Evolutionary conservation across 2,329 filamentous ascomycete species (phyloP).

Genomic region (Pestalotiopsis sp.): DNA sequence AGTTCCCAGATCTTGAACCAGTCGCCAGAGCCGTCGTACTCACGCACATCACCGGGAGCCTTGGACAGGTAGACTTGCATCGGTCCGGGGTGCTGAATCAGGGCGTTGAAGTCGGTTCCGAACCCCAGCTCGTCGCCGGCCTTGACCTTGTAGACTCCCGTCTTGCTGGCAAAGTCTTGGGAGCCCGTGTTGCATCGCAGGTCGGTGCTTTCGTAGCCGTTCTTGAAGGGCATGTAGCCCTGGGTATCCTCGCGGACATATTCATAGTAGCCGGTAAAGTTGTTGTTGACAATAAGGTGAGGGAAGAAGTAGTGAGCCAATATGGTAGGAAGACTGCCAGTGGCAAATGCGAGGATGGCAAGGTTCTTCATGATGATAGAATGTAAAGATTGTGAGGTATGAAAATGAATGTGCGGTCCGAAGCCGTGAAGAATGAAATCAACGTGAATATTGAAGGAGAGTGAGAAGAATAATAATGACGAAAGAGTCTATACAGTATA

Average conservation of each 20-base stretch:
- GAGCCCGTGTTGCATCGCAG: neutral
- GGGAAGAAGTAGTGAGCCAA: neutral
- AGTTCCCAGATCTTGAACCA: slow-evolving; percentile 8
- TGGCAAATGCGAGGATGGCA: neutral
- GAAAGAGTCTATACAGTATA: neutral
- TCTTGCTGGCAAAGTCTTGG: neutral
- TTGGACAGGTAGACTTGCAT: slow-evolving; percentile 1
- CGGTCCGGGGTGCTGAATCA: neutral
- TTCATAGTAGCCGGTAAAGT: neutral
- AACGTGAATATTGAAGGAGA: neutral
- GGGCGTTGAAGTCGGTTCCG: neutral
- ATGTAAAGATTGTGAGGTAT: neutral
- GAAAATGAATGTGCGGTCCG: neutral
- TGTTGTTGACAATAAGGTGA: neutral
- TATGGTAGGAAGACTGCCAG: neutral
- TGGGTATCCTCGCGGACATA: neutral
- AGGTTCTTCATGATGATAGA: neutral
- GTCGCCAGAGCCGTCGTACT: slow-evolving; percentile 3
- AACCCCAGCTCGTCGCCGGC: neutral
- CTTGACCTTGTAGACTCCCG: neutral
- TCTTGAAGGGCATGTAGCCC: neutral
- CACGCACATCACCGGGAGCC: neutral
- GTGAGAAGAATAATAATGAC: neutral
- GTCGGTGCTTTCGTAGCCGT: neutral
- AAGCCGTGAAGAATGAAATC: neutral